Base-by-base conservation (phyloP, 2,329 filamentous ascomycete species). In the Pseudopithomyces maydicus region DNA sequence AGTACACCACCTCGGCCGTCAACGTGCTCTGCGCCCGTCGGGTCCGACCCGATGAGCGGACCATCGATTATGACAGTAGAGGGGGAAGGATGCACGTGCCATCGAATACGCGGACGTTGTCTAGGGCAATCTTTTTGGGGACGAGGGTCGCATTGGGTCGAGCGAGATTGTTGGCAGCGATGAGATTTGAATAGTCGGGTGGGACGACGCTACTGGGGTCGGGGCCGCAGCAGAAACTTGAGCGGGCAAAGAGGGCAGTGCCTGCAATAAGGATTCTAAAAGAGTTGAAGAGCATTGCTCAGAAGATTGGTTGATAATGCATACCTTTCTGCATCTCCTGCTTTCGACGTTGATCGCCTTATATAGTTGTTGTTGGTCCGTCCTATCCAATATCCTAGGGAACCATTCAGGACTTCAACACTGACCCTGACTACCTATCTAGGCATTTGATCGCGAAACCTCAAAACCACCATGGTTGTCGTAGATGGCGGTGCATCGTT, bases 1-100 rank as follows among this genome's bases (percentile, higher is more conserved):
- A 68, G 52, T 17, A 58, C 45, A 11, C 42, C 42, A 0, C 53
- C 51, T 46, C 58, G 33, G 17, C 57, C 60, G 38, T 68, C 52
- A 29, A 66, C 39, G 19, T 54, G 51, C 38, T 53, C 33, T n/a
- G 52, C 52, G 20, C 39, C 45, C 12, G 20, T 32, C 5, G 51
- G 11, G 23, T 47, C 22, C 20, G 17, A 14, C 12, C 36, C 42
- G 19, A 57, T 57, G 10, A 54, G 17, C 7, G 43, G 22, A 19
- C 55, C 55, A 32, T 54, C 44, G 20, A 57, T 57, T 2, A 57
- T 48, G 36, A 54, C 44, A 6, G 55, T 57, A 17, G 39, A 41
- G 23, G 45, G 55, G 43, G 35, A 6, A 29, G 39, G 8, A 57
- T 23, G n/a, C 42, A 44, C 14, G 48, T 23, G 12, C 55, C 55